Percentiles rank a stretch among this genome's conserved stretches.
These are phyloP conservation scores for Skeletonema menzelii DNA, from an alignment of 108 stramenopile genomes.

Conservation along the genomic window DNA sequence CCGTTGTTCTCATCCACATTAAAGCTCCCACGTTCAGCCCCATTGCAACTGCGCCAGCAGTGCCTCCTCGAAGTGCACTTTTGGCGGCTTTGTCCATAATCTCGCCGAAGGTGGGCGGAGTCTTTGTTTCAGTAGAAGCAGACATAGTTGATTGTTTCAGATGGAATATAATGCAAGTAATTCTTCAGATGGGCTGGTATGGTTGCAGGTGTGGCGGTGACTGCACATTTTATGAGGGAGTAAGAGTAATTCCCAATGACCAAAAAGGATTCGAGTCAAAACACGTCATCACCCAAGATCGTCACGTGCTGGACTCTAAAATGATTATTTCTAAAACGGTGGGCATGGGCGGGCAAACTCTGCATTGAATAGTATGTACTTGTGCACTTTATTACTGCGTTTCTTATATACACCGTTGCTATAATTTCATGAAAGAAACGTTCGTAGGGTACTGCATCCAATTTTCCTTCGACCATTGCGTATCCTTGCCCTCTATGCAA, in stretches of 20 bases:
- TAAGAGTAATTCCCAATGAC: too few relatives aligned
- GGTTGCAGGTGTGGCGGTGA: too few relatives aligned
- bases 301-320: too few relatives aligned
- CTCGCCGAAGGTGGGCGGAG: slow-evolving; percentile 53
- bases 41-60: slow-evolving; percentile 86
- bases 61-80: slow-evolving; percentile 80
- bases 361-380: too few relatives aligned
- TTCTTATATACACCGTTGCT: background rate
- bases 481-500: slow-evolving; percentile 78
- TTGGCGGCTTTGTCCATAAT: slow-evolving; percentile 68
- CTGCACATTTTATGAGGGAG: too few relatives aligned
- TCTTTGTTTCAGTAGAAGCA: slow-evolving; percentile 24
- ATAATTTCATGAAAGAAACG: slow-evolving; percentile 55
- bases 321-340: too few relatives aligned
- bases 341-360: too few relatives aligned
- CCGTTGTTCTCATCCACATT: slow-evolving; percentile 86
- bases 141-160: background rate
- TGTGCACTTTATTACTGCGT: too few relatives aligned
- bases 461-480: slow-evolving; percentile 77
- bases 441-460: slow-evolving; percentile 89
- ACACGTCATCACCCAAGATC: too few relatives aligned
- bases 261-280: too few relatives aligned
- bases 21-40: slow-evolving; percentile 86
- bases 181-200: background rate
- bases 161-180: too few relatives aligned